Conservation (phyloP, 2,329 filamentous ascomycete species). For the Stachybotrys elegans region DNA sequence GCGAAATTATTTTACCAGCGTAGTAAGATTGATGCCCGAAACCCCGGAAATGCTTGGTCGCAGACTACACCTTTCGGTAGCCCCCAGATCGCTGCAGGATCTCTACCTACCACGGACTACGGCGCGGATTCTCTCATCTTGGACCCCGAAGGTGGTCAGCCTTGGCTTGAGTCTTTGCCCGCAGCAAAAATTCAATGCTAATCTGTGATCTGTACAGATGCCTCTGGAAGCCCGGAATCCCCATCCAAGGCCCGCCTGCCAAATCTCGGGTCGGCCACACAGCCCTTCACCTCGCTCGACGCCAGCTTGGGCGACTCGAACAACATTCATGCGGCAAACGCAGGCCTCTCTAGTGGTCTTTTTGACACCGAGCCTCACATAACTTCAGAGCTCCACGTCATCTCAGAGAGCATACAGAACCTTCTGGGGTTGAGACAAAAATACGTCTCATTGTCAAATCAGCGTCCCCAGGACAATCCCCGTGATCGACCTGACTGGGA, state of each 20-base stretch:
- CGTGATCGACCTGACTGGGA: constrained; percentile 78
- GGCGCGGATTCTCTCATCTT: constrained; percentile 29
- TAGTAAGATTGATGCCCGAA: constrained; percentile 61
- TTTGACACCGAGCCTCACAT: constrained; percentile 73
- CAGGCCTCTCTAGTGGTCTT: constrained; percentile 40
- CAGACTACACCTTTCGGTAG: constrained; percentile 42
- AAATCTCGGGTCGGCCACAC: constrained; percentile 2
- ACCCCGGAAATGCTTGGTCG: constrained; percentile 29
- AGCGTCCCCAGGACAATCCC: constrained; percentile 79
- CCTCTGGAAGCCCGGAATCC: too few relatives aligned
- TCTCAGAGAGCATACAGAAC: constrained; percentile 86
- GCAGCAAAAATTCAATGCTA: too few relatives aligned
- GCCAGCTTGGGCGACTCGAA: background rate
- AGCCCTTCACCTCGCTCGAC: background rate
- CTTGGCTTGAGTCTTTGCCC: too few relatives aligned
- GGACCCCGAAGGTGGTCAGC: constrained; percentile 20
- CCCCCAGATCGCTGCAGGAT: constrained; percentile 34
- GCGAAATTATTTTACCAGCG: constrained; percentile 95
- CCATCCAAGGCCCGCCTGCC: constrained; percentile 6
- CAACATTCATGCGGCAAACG: constrained; percentile 11
- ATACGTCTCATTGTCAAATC: constrained; percentile 81
- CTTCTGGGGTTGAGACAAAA: constrained; percentile 84
- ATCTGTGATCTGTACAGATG: too few relatives aligned
- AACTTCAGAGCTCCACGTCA: constrained; percentile 75
- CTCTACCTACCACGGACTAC: constrained; percentile 29